A percentile compares a stretch with the other conserved stretches of the same genome.
phyloP scores from a whole-genome alignment of 306 rosid species.

The Quercus engelmannii region DNA sequence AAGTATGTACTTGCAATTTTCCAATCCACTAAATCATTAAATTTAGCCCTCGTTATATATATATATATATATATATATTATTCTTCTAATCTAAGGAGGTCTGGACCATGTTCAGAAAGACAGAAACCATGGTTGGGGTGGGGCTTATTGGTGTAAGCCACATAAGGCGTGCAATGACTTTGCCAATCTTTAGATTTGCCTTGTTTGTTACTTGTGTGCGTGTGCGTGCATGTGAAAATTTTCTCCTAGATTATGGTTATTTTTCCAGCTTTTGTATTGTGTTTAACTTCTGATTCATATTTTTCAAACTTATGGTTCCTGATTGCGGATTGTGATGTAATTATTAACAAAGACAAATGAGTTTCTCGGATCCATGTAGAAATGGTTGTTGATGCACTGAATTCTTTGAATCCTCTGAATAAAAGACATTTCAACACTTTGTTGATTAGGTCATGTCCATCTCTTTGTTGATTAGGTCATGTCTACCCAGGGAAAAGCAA shows the following conservation, averaged over 20 bases:
- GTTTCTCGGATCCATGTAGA: constrained; percentile 94
- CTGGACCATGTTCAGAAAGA: neutral
- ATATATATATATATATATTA: neutral
- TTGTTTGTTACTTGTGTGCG: neutral
- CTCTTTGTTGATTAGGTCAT: neutral
- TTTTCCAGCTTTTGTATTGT: neutral
- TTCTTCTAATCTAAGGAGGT: neutral
- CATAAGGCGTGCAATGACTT: neutral
- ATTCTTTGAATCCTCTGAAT: constrained; percentile 25
- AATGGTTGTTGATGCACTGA: constrained; percentile 62
- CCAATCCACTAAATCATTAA: too few species aligned
- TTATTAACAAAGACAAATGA: constrained; percentile 78
- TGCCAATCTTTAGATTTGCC: too few species aligned
- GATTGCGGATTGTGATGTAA: constrained; percentile 73
- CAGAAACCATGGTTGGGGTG: neutral
- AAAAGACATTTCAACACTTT: constrained; percentile 27
- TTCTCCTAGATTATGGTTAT: neutral
- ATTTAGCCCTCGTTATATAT: too few species aligned
- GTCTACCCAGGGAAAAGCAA: neutral
- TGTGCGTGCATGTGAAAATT: neutral
- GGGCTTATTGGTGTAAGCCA: neutral
- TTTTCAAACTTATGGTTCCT: constrained; percentile 8
- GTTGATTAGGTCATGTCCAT: neutral
- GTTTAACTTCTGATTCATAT: constrained; percentile 14
- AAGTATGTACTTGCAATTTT: too few species aligned